Percentiles rank a stretch among this genome's conserved stretches.
phyloP scores from a whole-genome alignment of 208 protist genomes.

The Trypanosoma brucei region DNA sequence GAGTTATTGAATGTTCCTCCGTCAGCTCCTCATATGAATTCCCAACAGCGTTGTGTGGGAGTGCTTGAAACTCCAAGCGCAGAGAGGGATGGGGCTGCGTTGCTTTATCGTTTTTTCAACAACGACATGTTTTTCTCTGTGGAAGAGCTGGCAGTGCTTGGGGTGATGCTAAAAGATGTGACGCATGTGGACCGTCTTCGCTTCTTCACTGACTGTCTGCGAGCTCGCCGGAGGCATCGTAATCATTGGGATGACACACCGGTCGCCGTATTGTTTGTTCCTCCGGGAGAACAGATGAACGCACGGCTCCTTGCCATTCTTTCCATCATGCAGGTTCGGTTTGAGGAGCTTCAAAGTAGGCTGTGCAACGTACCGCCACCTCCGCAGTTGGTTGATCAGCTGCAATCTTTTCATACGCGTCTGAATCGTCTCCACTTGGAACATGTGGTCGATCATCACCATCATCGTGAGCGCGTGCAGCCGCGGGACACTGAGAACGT shows the following conservation, averaged over 20 bases:
- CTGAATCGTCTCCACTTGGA: slow-evolving; percentile 1
- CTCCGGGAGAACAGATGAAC: slow-evolving; percentile 20
- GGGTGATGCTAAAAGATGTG: slow-evolving; percentile 36
- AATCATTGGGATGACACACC: slow-evolving; percentile 78
- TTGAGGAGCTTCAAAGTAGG: slow-evolving; percentile 35
- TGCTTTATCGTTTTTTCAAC: slow-evolving; percentile 81
- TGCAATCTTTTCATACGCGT: slow-evolving; percentile 32
- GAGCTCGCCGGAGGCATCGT: slow-evolving; percentile 56
- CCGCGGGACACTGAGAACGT: too few species aligned
- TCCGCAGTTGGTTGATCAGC: slow-evolving; percentile 16
- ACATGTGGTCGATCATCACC: too few species aligned
- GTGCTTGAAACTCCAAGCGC: not conserved
- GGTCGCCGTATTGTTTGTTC: slow-evolving; percentile 63
- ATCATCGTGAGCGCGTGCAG: too few species aligned
- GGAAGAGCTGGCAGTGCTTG: slow-evolving; percentile 47
- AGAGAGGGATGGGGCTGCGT: slow-evolving; percentile 25
- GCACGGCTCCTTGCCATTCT: slow-evolving; percentile 40
- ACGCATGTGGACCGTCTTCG: slow-evolving; percentile 34
- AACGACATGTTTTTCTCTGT: slow-evolving; percentile 84
- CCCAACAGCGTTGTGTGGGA: too few species aligned
- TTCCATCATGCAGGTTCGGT: slow-evolving; percentile 25
- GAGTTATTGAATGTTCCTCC: too few species aligned
- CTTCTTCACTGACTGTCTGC: slow-evolving; percentile 74
- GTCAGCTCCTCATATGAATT: too few species aligned
- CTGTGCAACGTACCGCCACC: slow-evolving; percentile 10